Base-by-base conservation (phyloP, 495 filamentous ascomycete species). In the Aspergillus bridgeri region DNA sequence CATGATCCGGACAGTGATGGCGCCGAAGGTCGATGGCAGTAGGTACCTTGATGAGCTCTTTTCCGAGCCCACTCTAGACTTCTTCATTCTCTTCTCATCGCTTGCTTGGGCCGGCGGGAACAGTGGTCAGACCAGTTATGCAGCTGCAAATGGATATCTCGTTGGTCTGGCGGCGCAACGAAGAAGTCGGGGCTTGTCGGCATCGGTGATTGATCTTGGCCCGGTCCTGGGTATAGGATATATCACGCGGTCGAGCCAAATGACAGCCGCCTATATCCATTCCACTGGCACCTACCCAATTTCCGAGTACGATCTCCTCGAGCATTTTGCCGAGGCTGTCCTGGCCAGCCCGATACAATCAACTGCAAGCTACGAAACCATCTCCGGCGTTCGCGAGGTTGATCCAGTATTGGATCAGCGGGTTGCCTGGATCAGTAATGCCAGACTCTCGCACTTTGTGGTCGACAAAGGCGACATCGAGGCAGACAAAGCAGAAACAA, bases 171-270 rank as follows among this genome's bases (percentile, higher is more conserved):
- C 33, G 13, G 33, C 33, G 17, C 33, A 38, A 13, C 33, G 33
- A 15, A 13, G 33, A 15, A 38, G 17, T 38, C 33, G 33, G 33
- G 33, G 33, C 9, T 38, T 38, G 33, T 13, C 33, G 5, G 81
- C 68, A 52, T 76, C 44, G 60, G 79, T 57, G 61, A 73, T 9
- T 72, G 68, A 19, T 75, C 71, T 48, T 17, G 19, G 22, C 5
- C 15, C 19, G n/a, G 45, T 48, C 19, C 45, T 23, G 6, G 45
- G 19, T 20, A 6, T 23, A 18, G 22, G 19, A 48, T 38, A 38
- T 4, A 38, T 38, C 9, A 38, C 33, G n/a, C 22, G 45, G 45
- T 20, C 45, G 8, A 20, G 45, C 17, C 45, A 48, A 48, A 20
- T 48, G 15, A 48, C 45, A 20, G 33, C 33, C 9, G 33, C 33